Base-by-base conservation (phyloP, 164 flowering plant species). In the Chimonanthus salicifolius region DNA sequence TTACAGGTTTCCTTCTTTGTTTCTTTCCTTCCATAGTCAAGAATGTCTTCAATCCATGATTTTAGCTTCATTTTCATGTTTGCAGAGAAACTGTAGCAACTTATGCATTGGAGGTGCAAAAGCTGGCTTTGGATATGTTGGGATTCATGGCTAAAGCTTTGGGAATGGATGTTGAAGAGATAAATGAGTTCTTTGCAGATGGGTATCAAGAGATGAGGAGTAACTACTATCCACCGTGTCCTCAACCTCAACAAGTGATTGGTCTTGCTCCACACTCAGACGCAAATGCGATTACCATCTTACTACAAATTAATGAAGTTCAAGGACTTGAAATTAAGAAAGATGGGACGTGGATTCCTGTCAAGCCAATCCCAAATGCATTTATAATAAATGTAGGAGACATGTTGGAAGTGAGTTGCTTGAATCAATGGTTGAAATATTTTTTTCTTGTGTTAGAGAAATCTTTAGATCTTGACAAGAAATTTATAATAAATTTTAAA, bases 211-310 rank as follows among this genome's bases (percentile, higher is more conserved):
- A 71, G 3, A 4, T 81, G 46, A 80, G 87, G 63, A 81, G 75
- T 74, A 85, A 78, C 16, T 83, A 83, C 72, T n/a, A n/a, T n/a
- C n/a, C 82, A 86, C n/a, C n/a, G n/a, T n/a, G n/a, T n/a, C 63
- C 64, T 43, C 71, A 78, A 10, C 85, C 88, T 50, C 73, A 82
- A 44, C 58, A 64, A 73, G 92, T 81, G 2, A 65, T 84, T 21
- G 88, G 88, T 10, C 77, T 72, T 46, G 71, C 84, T 3, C 86
- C 90, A 4, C 92, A 87, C 78, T 80, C 90, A 8, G 90, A 87
- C 80, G 75, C 81, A 1, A 48, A 64, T 0, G 86, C 82, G 6
- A 44, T 85, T 15, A 85, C 88, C 45, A 4, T 88, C 4, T 73
- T 88, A n/a, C 43, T 81, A 46, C 87, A 85, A 33, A 33, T 33